These are phyloP conservation scores for Pythium periplocum DNA, from an alignment of 352 stramenopile genomes.

Conservation along the genomic window DNA sequence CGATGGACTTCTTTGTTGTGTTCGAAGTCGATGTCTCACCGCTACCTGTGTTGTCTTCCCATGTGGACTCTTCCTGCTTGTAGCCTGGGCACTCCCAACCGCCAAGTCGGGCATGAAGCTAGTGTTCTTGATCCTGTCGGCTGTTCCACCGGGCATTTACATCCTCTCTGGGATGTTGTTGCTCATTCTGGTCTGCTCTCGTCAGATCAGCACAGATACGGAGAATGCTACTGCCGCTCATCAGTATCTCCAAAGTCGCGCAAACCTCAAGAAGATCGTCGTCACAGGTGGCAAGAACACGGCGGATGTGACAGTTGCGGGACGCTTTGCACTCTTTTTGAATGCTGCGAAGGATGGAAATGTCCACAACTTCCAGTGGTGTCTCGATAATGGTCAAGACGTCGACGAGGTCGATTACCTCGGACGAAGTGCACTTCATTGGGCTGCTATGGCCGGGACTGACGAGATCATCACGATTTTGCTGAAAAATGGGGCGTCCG, in stretches of 20 bases:
- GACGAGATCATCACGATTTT: conserved; percentile 58
- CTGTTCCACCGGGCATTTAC: conserved; percentile 36
- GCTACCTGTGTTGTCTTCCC: conserved; percentile 50
- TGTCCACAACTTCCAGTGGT: conserved; percentile 44
- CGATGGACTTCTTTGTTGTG: conserved; percentile 52
- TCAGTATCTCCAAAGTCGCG: conserved; percentile 31
- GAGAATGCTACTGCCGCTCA: conserved; percentile 62
- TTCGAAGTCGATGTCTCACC: conserved; percentile 53
- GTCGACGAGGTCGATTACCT: conserved; percentile 63
- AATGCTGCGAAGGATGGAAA: conserved; percentile 43
- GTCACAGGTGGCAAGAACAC: conserved; percentile 32
- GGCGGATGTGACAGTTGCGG: conserved; percentile 26
- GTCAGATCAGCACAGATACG: conserved; percentile 41
- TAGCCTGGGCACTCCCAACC: conserved; percentile 32
- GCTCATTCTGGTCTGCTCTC: conserved; percentile 40
- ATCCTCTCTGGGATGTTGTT: conserved; percentile 25
- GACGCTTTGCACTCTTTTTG: conserved; percentile 60
- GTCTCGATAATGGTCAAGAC: conserved; percentile 48
- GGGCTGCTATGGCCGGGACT: conserved; percentile 43
- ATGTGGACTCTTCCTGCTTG: conserved; percentile 43
- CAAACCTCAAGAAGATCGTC: conserved; percentile 46
- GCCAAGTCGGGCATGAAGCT: conserved; percentile 20
- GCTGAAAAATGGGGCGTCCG: conserved; percentile 58
- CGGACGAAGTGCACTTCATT: conserved; percentile 61
- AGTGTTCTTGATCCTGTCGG: conserved; percentile 39